Conservation (phyloP, 345 rosid species). For the Punica granatum region DNA sequence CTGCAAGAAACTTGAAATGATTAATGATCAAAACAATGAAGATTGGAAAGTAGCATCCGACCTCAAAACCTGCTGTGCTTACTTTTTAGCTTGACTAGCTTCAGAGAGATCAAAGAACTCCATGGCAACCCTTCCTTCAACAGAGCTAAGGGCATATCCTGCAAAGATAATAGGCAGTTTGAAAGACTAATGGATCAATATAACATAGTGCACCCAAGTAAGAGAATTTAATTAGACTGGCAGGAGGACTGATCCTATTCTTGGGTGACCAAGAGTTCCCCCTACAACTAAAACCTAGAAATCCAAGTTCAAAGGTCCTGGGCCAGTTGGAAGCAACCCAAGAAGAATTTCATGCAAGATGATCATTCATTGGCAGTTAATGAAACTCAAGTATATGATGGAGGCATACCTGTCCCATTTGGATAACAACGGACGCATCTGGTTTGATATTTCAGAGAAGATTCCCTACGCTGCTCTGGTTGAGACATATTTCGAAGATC, state of each 20-base stretch:
- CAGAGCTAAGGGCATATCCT: constrained; percentile 98
- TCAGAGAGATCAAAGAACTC: constrained; percentile 93
- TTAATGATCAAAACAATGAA: not conserved
- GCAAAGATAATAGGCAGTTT: constrained; percentile 16
- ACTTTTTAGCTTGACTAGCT: constrained; percentile 94
- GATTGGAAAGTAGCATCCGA: not conserved
- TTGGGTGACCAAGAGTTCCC: not conserved
- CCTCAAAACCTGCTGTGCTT: constrained; percentile 7
- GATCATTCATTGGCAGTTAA: not conserved
- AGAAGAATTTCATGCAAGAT: not conserved
- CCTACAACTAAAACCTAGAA: not conserved
- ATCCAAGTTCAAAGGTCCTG: not conserved
- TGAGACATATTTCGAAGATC: constrained; percentile 93
- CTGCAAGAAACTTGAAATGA: constrained; percentile 30
- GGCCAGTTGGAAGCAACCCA: not conserved
- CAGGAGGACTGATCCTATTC: not conserved
- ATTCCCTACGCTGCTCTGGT: constrained; percentile 93
- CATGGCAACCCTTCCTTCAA: constrained; percentile 96
- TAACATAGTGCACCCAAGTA: not conserved
- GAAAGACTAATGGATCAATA: not conserved
- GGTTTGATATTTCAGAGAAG: constrained; percentile 90
- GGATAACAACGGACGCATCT: constrained; percentile 95
- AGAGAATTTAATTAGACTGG: not conserved
- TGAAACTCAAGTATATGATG: not conserved
- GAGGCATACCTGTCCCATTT: constrained; percentile 70